Evolutionary conservation across 768 basidiomycete genomes (phyloP).

Genomic region (Pleurotus pulmonarius): DNA sequence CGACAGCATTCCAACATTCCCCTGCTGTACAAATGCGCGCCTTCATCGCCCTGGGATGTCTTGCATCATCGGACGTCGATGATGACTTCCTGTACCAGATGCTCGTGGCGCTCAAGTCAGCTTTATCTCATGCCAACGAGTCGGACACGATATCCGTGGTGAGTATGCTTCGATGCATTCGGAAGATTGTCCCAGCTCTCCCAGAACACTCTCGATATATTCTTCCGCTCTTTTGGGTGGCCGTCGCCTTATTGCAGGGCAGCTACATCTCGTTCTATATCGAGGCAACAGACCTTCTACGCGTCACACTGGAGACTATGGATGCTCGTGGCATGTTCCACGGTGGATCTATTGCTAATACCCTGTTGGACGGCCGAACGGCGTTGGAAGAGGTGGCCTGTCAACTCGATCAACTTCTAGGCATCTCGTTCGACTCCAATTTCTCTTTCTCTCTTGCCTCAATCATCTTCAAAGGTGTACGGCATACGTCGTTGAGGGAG

Average conservation of each 20-base stretch:
- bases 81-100: slow-evolving; percentile 94
- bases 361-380: slow-evolving; percentile 62
- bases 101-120: slow-evolving; percentile 78
- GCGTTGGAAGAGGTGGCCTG: slow-evolving; percentile 63
- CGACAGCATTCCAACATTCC: slow-evolving; percentile 87
- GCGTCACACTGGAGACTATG: slow-evolving; percentile 62
- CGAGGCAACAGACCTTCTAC: slow-evolving; percentile 67
- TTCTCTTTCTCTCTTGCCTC: slow-evolving; percentile 83
- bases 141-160: slow-evolving; percentile 69
- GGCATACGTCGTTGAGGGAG: slow-evolving; percentile 60
- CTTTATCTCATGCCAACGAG: slow-evolving; percentile 64
- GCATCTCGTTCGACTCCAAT: slow-evolving; percentile 71
- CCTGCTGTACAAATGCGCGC: slow-evolving; percentile 86
- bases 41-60: slow-evolving; percentile 77
- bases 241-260: slow-evolving; percentile 77
- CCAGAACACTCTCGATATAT: slow-evolving; percentile 69
- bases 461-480: slow-evolving; percentile 83
- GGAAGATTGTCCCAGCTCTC: slow-evolving; percentile 71
- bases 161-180: slow-evolving; percentile 87
- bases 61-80: slow-evolving; percentile 83
- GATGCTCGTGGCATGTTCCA: slow-evolving; percentile 57
- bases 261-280: slow-evolving; percentile 67
- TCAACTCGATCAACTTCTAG: slow-evolving; percentile 70
- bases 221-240: slow-evolving; percentile 80
- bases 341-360: slow-evolving; percentile 43